Conservation (phyloP, 495 filamentous ascomycete genomes). For the Trichoderma gamsii region DNA sequence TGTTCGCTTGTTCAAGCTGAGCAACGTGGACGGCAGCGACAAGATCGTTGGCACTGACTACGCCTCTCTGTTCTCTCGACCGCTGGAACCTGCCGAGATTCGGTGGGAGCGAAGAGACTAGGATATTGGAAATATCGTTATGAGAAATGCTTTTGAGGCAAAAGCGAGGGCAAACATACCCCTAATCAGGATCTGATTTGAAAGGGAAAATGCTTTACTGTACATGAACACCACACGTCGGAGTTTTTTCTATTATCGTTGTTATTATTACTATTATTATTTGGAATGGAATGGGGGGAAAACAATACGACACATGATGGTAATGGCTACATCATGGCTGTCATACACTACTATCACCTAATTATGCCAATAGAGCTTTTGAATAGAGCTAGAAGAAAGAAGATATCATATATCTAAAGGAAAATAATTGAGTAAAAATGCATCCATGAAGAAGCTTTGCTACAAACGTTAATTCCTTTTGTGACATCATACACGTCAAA, state of each 20-base stretch:
- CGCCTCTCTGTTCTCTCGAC: slow-evolving; percentile 57
- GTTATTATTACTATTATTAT: background rate
- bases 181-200: background rate
- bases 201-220: background rate
- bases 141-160: background rate
- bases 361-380: slow-evolving; percentile 5
- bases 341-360: slow-evolving; percentile 2
- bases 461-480: background rate
- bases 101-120: slow-evolving; percentile 57
- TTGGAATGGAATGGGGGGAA: background rate
- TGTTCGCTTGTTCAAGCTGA: slow-evolving; percentile 68
- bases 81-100: slow-evolving; percentile 57
- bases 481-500: background rate
- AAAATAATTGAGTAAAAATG: background rate
- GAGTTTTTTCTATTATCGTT: background rate
- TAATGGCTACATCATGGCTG: slow-evolving; percentile 7
- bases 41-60: slow-evolving; percentile 81
- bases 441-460: background rate
- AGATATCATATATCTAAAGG: background rate
- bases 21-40: slow-evolving; percentile 60
- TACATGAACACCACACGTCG: background rate
- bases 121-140: background rate
- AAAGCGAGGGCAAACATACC: background rate
- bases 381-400: slow-evolving; percentile 9
- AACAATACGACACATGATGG: background rate